A percentile compares a stretch with the other conserved stretches of the same genome.
Conservation (phyloP, 2,329 filamentous ascomycete species). For the Didymella segeticola region DNA sequence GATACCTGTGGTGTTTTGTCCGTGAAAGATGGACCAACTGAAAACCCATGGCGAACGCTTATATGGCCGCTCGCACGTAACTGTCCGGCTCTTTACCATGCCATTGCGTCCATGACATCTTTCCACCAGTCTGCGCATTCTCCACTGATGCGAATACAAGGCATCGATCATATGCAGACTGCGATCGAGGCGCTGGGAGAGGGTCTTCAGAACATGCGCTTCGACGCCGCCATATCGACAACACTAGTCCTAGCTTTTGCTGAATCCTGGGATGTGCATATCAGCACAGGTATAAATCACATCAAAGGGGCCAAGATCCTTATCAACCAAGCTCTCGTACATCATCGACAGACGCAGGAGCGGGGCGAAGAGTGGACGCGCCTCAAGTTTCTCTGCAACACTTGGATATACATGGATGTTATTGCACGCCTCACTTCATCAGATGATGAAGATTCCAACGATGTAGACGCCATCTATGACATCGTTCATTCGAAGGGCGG, state of each 20-base stretch:
- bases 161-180: conserved; percentile 72
- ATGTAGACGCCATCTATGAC: conserved; percentile 55
- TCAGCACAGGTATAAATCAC: conserved; percentile 72
- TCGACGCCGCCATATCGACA: conserved; percentile 72
- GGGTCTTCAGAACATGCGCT: conserved; percentile 68
- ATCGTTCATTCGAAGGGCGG: conserved; percentile 41
- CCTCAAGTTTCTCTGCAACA: conserved; percentile 72
- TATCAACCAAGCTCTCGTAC: conserved; percentile 64
- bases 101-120: conserved; percentile 71
- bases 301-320: conserved; percentile 71
- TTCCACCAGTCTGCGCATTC: conserved; percentile 69
- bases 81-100: conserved; percentile 71
- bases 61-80: conserved; percentile 72
- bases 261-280: conserved; percentile 75
- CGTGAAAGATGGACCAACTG: conserved; percentile 70
- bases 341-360: conserved; percentile 52
- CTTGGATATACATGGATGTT: conserved; percentile 77
- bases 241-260: conserved; percentile 72
- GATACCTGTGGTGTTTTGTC: conserved; percentile 74
- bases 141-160: conserved; percentile 64
- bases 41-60: conserved; percentile 75
- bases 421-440: conserved; percentile 71
- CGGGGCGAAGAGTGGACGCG: conserved; percentile 54
- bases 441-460: conserved; percentile 63
- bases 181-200: conserved; percentile 66